Conservation (phyloP, 2,329 filamentous ascomycete species). For the Fusarium camptoceras region DNA sequence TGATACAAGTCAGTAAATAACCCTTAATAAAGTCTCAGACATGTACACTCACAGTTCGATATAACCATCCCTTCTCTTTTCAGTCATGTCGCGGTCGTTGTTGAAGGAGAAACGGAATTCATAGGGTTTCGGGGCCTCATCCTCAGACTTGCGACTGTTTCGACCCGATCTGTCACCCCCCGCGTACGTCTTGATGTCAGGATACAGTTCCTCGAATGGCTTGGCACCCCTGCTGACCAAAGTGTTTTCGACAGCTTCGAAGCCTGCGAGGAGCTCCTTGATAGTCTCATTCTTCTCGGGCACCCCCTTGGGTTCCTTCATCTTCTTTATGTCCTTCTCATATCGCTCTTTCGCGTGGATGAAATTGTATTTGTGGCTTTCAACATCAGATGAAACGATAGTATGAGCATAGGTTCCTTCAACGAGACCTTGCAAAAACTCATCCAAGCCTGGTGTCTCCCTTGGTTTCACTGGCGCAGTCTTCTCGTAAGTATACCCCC, state of each 20-base stretch:
- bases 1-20: slow-evolving; percentile 45
- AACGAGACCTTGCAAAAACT: slow-evolving; percentile 64
- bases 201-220: slow-evolving; percentile 73
- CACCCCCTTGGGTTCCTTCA: slow-evolving; percentile 34
- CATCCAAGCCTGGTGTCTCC: slow-evolving; percentile 56
- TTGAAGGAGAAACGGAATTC: slow-evolving; percentile 64
- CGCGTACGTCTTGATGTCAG: slow-evolving; percentile 56
- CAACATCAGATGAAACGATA: slow-evolving; percentile 57
- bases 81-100: slow-evolving; percentile 66
- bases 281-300: slow-evolving; percentile 69
- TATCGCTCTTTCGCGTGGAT: slow-evolving; percentile 49
- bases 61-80: slow-evolving; percentile 68
- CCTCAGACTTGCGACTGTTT: not conserved
- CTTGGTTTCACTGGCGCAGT: slow-evolving; percentile 38
- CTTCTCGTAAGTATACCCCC: slow-evolving; percentile 53
- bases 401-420: slow-evolving; percentile 72
- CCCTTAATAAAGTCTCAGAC: not conserved
- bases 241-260: slow-evolving; percentile 51
- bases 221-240: slow-evolving; percentile 71
- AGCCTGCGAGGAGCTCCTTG: slow-evolving; percentile 30
- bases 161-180: slow-evolving; percentile 2
- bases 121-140: slow-evolving; percentile 55
- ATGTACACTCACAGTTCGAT: slow-evolving; percentile 66
- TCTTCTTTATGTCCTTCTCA: slow-evolving; percentile 39
- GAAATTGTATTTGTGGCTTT: slow-evolving; percentile 49